These are phyloP conservation scores for Daedaleopsis nitida DNA, from an alignment of 768 basidiomycete species.

Conservation along the genomic window DNA sequence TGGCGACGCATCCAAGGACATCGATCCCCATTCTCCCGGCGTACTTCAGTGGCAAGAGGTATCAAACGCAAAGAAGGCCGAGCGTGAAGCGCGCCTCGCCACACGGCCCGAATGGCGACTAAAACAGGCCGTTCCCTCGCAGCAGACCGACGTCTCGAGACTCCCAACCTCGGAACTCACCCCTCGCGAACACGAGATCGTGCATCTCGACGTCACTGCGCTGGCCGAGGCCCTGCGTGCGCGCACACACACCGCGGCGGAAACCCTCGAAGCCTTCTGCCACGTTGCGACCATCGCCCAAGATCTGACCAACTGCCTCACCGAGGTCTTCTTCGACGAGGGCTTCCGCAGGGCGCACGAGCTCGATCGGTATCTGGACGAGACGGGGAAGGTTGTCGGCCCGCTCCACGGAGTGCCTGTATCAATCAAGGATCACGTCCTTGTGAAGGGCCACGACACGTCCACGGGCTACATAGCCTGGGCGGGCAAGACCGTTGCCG, in stretches of 20 bases:
- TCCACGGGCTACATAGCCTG: slow-evolving; percentile 75
- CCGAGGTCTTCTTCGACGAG: slow-evolving; percentile 78
- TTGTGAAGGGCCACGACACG: slow-evolving; percentile 62
- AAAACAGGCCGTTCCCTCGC: slow-evolving; percentile 18
- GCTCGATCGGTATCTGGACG: slow-evolving; percentile 66
- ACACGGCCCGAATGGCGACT: slow-evolving; percentile 32
- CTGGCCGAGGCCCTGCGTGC: slow-evolving; percentile 29
- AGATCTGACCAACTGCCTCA: slow-evolving; percentile 71
- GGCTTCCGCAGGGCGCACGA: slow-evolving; percentile 61
- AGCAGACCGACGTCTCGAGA: slow-evolving; percentile 30
- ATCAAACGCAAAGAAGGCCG: slow-evolving; percentile 26
- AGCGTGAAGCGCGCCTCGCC: slow-evolving; percentile 30
- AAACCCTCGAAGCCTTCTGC: slow-evolving; percentile 38
- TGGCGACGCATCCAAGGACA: slow-evolving; percentile 5
- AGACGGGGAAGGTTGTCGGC: slow-evolving; percentile 60
- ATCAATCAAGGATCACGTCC: slow-evolving; percentile 72
- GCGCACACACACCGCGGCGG: slow-evolving; percentile 35
- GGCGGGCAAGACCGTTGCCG: slow-evolving; percentile 59
- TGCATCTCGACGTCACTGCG: slow-evolving; percentile 37
- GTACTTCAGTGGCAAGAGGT: slow-evolving; percentile 14
- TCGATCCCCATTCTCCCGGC: not conserved
- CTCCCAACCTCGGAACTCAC: slow-evolving; percentile 32
- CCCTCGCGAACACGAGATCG: slow-evolving; percentile 34
- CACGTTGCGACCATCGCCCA: slow-evolving; percentile 54
- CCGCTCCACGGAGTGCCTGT: slow-evolving; percentile 83